Conservation (phyloP, 1,284 basidiomycete species). For the Waitea zeae region DNA sequence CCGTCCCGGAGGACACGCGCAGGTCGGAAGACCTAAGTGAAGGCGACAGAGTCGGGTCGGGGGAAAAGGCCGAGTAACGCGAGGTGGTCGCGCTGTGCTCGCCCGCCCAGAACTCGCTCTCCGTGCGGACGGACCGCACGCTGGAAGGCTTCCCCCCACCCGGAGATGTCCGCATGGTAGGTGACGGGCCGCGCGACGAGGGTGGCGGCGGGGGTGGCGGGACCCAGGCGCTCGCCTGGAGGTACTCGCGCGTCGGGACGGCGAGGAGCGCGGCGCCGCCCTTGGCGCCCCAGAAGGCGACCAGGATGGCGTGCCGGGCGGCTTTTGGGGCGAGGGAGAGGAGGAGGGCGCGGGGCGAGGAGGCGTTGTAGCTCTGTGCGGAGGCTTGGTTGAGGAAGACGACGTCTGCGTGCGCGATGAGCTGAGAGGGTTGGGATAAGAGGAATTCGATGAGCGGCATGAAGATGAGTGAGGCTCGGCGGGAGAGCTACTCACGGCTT, state of each 20-base stretch:
- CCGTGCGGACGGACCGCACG: conserved; percentile 43
- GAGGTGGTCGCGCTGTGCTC: conserved; percentile 24
- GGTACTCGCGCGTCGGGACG: conserved; percentile 68
- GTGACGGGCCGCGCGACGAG: not conserved
- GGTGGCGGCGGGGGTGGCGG: conserved; percentile 1
- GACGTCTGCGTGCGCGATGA: conserved; percentile 64
- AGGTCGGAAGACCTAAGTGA: too few species aligned
- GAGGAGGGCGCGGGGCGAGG: conserved; percentile 54
- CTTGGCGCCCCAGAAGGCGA: conserved; percentile 59
- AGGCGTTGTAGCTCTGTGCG: conserved; percentile 35
- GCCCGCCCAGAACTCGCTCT: conserved; percentile 48
- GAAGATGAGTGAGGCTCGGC: conserved; percentile 2
- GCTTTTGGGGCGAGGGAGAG: conserved; percentile 50
- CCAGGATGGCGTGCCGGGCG: conserved; percentile 54
- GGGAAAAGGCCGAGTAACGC: too few species aligned
- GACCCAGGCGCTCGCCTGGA: conserved; percentile 66
- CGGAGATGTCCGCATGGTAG: not conserved
- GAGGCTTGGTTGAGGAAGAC: conserved; percentile 58
- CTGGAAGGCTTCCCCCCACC: conserved; percentile 9
- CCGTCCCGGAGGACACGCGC: conserved; percentile 10
- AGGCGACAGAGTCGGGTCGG: too few species aligned
- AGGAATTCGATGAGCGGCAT: too few species aligned
- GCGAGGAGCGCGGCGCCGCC: conserved; percentile 56
- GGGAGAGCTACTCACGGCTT: conserved; percentile 35
- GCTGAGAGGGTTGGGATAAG: conserved; percentile 21